A percentile compares a stretch with the other conserved stretches of the same genome.
phyloP scores from a whole-genome alignment of 805 yeast genomes.

The Spathaspora sp. region DNA sequence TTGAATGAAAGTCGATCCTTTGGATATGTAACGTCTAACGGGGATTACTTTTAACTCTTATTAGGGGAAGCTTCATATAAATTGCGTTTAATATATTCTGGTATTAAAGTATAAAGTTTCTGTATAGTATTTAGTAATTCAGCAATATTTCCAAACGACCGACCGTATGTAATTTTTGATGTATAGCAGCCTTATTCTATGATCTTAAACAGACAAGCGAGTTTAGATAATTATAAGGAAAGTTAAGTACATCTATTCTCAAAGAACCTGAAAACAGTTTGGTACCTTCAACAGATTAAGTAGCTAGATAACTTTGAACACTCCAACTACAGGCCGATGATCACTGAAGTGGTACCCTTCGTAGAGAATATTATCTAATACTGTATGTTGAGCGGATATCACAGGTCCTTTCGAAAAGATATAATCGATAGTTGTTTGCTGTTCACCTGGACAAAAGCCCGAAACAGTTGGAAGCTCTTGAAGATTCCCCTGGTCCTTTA shows the following conservation, averaged over 20 bases:
- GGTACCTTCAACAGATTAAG: not conserved
- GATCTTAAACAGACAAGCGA: no score
- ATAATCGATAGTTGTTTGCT: slow-evolving; percentile 36
- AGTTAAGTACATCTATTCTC: not conserved
- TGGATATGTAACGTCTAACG: slow-evolving; percentile 41
- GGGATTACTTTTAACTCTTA: slow-evolving; percentile 22
- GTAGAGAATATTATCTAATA: slow-evolving; percentile 31
- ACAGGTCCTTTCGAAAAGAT: slow-evolving; percentile 20
- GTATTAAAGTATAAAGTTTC: no score
- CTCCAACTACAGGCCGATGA: slow-evolving; percentile 39
- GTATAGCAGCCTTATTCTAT: no score
- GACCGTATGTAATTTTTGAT: no score
- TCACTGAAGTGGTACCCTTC: slow-evolving; percentile 39
- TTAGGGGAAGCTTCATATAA: not conserved
- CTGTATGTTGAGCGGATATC: slow-evolving; percentile 23
- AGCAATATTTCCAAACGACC: no score
- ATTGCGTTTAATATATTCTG: not conserved
- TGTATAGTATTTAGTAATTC: no score
- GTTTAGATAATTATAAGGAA: no score
- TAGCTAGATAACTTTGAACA: not conserved
- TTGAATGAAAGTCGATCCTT: slow-evolving; percentile 41
- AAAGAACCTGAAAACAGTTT: not conserved
- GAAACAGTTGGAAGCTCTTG: slow-evolving; percentile 23
- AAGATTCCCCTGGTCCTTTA: slow-evolving; percentile 12
- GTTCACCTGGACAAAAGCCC: slow-evolving; percentile 11